Base-by-base conservation (phyloP, 805 yeast genomes). In the Metschnikowia chrysomelidarum region DNA sequence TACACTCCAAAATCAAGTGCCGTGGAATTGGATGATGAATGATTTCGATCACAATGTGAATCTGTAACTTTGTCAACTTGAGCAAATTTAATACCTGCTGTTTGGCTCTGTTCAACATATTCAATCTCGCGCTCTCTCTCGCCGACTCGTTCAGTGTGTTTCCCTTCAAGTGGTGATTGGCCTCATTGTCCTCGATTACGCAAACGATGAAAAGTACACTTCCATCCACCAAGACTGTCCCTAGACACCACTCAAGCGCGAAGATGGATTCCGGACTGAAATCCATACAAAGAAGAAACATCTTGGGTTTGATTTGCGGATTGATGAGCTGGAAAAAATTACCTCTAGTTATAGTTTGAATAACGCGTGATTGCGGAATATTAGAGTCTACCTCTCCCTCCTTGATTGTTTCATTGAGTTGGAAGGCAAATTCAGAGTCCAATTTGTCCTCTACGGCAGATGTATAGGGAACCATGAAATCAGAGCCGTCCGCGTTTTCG, bases 171-270 rank as follows among this genome's bases (percentile, higher is more conserved):
- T 64, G 61, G 44, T 66, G 73, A 45, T 67, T 65, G 35, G 44
- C 47, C 42, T 67, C 73, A 43, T 57, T 67, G 13, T 67, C 73
- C 26, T 50, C 51, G 38, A 72, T 68, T 9, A 76, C 81, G 46
- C 76, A 75, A 17, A 87, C 77, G 14, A 87, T 75, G 54, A 84
- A 86, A 36, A 88, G 60, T 0, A 88, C 87, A 35, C 87, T 83
- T 0, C 93, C 93, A 51, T 86, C 88, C 15, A 80, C 82, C 30
- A 88, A 68, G 0, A 87, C 82, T 0, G 95, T 76, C 2, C 97
- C 97, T 47, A 89, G 69, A 27, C 88, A 76, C 84, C 96, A 88
- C 51, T 87, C 93, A 15, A 89, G 67, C 0, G 96, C 93, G 57
- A 83, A 84, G 24, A 72, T 69, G 2, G 95, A 81, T 54, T 87